Evolutionary conservation across 2,329 filamentous ascomycete genomes (phyloP).

Genomic region (Ceratocystis cubensis): DNA sequence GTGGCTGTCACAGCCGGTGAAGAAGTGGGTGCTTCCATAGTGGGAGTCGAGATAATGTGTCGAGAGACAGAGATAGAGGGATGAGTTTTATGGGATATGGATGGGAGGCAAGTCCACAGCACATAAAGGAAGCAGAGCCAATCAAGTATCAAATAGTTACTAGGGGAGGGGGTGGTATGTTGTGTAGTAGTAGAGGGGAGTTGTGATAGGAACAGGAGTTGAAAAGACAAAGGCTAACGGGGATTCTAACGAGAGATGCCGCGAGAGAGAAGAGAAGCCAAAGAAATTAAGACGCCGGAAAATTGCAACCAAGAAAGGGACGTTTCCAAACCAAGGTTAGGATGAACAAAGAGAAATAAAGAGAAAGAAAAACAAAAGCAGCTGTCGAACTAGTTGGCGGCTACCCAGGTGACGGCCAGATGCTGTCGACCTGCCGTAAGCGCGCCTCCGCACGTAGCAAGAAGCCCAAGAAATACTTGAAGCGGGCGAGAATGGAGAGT

Average conservation of each 20-base stretch:
- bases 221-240: neutral
- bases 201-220: neutral
- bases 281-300: neutral
- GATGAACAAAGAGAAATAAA: neutral
- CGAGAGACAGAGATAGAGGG: neutral
- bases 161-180: neutral
- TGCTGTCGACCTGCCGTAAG: slow-evolving; percentile 10
- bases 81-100: neutral
- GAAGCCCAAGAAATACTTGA: slow-evolving; percentile 4
- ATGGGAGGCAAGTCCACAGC: neutral
- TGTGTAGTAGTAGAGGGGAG: neutral
- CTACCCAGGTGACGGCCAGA: slow-evolving; percentile 9
- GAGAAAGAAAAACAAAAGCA: neutral
- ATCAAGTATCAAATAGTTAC: neutral
- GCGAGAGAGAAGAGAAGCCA: neutral
- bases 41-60: neutral
- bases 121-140: neutral
- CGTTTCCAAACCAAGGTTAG: neutral
- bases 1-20: neutral
- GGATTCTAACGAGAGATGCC: neutral
- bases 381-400: neutral
- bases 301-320: neutral
- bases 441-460: slow-evolving; percentile 2
- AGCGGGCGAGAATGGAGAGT: neutral
- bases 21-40: slow-evolving; percentile 3